Percentiles rank a stretch among this genome's conserved stretches.
Conservation (phyloP, 805 yeast species). For the Nakazawaea sp. region DNA sequence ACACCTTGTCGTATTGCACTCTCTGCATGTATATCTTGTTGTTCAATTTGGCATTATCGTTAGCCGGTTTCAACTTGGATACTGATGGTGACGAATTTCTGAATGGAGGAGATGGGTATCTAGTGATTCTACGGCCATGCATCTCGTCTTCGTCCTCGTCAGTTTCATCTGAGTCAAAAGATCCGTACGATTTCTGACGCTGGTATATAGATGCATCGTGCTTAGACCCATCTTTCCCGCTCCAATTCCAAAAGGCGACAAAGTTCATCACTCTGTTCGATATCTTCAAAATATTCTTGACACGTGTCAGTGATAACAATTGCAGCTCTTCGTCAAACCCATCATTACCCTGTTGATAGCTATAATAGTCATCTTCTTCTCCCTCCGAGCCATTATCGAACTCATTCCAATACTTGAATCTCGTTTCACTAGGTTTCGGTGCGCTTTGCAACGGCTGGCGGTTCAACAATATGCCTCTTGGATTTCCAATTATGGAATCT, state of each 20-base stretch:
- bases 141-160: constrained; percentile 12
- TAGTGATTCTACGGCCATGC: neutral
- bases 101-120: constrained; percentile 3
- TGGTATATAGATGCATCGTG: neutral
- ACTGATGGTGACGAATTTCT: neutral
- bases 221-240: neutral
- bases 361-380: constrained; percentile 30
- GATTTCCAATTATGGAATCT: neutral
- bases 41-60: no score
- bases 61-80: neutral
- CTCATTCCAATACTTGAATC: constrained; percentile 51
- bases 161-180: constrained; percentile 6
- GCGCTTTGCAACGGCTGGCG: constrained; percentile 16
- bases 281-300: constrained; percentile 17
- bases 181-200: constrained; percentile 2
- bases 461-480: constrained; percentile 24
- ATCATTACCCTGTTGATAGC: constrained; percentile 26
- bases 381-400: constrained; percentile 57
- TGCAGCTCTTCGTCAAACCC: constrained; percentile 18
- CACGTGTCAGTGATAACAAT: constrained; percentile 16
- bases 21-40: constrained; percentile 14
- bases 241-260: neutral
- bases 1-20: constrained; percentile 32
- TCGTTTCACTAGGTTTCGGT: constrained; percentile 8
- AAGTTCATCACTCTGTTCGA: constrained; percentile 16